Evolutionary conservation across 805 yeast species (phyloP).

Genomic region (Hanseniaspora thailandica): DNA sequence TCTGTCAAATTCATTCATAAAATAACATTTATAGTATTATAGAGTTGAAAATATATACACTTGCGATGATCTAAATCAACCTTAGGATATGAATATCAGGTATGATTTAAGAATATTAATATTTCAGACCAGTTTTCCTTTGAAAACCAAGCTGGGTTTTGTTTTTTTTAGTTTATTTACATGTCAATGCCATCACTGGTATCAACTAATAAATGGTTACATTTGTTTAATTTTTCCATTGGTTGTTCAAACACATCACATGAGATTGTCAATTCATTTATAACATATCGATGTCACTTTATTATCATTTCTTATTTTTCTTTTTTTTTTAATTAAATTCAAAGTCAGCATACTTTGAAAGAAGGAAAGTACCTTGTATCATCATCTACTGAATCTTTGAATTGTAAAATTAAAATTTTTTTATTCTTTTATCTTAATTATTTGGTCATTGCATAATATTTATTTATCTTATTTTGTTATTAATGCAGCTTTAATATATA

Average conservation of each 20-base stretch:
- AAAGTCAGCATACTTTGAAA: neutral
- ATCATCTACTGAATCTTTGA: neutral
- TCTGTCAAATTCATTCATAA: neutral
- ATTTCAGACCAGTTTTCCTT: neutral
- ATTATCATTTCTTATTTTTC: neutral
- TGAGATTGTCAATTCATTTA: neutral
- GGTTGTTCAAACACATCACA: neutral
- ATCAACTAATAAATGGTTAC: neutral
- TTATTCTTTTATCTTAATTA: neutral
- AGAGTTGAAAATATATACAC: neutral
- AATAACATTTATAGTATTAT: too few relatives aligned
- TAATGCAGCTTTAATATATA: conserved; percentile 1
- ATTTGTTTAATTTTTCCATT: neutral
- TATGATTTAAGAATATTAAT: neutral
- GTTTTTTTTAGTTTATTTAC: neutral
- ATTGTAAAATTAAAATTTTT: too few relatives aligned
- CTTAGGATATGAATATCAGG: neutral
- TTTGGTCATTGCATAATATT: conserved; percentile 2
- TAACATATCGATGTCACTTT: neutral
- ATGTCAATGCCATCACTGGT: neutral
- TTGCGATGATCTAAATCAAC: neutral
- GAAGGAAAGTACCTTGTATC: neutral
- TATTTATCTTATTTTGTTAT: conserved; percentile 8
- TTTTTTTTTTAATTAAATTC: neutral
- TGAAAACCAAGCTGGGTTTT: neutral